phyloP scores from a whole-genome alignment of 495 filamentous ascomycete species.

The Trichoderma reesei region DNA sequence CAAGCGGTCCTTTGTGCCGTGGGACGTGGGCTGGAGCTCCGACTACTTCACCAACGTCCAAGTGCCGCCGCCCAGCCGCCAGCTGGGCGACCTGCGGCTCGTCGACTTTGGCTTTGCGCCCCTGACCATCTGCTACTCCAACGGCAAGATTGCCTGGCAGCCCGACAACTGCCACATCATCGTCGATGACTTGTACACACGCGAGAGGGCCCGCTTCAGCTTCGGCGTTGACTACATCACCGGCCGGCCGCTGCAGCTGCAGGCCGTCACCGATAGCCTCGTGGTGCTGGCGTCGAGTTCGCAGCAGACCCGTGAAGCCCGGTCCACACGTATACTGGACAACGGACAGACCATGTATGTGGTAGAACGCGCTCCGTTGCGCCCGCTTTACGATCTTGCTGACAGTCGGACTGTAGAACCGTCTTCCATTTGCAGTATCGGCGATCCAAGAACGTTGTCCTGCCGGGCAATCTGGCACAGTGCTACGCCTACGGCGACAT shows the following conservation, averaged over 20 bases:
- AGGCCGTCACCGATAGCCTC: background rate
- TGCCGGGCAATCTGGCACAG: background rate
- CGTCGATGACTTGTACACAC: background rate
- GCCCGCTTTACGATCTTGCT: background rate
- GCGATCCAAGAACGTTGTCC: background rate
- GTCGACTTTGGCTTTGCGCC: background rate
- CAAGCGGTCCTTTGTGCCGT: slow-evolving; percentile 1
- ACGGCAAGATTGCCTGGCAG: slow-evolving; percentile 3
- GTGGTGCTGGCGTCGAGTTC: background rate
- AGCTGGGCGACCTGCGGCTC: background rate
- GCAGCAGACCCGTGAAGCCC: background rate
- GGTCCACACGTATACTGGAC: background rate
- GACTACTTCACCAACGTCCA: background rate
- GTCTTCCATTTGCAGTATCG: background rate
- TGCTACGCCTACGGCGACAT: background rate
- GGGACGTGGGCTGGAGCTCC: slow-evolving; percentile 4
- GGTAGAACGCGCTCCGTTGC: background rate
- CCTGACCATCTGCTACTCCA: background rate
- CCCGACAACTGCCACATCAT: background rate
- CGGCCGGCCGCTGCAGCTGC: slow-evolving; percentile 1
- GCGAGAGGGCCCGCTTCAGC: background rate
- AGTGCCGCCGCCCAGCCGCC: background rate
- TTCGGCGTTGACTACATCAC: background rate
- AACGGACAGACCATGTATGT: background rate
- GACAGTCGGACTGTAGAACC: background rate